Percentiles rank a stretch among this genome's conserved stretches.
phyloP scores from a whole-genome alignment of 495 filamentous ascomycete genomes.

The Podospora pseudopauciseta region DNA sequence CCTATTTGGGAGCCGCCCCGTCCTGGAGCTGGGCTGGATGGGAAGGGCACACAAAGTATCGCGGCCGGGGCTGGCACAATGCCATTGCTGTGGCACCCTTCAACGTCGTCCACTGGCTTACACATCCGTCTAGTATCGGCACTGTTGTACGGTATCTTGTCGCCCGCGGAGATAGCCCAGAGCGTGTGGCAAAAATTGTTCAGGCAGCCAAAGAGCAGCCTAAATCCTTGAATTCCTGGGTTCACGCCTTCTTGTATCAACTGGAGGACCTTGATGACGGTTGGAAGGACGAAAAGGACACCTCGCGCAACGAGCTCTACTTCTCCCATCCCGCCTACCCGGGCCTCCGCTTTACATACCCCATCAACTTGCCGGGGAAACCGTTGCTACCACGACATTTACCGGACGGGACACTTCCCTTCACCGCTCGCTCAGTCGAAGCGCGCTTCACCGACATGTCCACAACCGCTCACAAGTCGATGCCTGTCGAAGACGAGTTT shows the following conservation, averaged over 20 bases:
- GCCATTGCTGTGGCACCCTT: conserved; percentile 6
- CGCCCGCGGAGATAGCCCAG: background rate
- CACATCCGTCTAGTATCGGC: background rate
- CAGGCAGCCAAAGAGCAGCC: background rate
- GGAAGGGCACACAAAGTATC: conserved; percentile 20
- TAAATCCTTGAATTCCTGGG: background rate
- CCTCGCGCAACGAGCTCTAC: conserved; percentile 16
- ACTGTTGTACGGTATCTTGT: background rate
- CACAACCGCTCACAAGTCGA: conserved; percentile 6
- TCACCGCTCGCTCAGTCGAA: conserved; percentile 12
- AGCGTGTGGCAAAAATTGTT: conserved; percentile 3
- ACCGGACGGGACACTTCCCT: conserved; percentile 2
- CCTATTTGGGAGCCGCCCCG: conserved; percentile 3
- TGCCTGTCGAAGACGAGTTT: conserved; percentile 1
- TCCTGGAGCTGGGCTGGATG: conserved; percentile 20
- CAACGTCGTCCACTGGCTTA: conserved; percentile 13
- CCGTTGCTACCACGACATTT: background rate
- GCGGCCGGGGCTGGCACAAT: conserved; percentile 21
- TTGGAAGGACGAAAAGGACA: conserved; percentile 14
- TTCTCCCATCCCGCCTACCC: conserved; percentile 17
- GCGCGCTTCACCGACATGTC: conserved; percentile 15
- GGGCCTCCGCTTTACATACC: conserved; percentile 19
- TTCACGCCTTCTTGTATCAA: background rate
- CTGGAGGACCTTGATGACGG: background rate
- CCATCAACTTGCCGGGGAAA: conserved; percentile 12